These are phyloP conservation scores for Tylopilus felleus DNA, from an alignment of 768 basidiomycete genomes.

Conservation along the genomic window DNA sequence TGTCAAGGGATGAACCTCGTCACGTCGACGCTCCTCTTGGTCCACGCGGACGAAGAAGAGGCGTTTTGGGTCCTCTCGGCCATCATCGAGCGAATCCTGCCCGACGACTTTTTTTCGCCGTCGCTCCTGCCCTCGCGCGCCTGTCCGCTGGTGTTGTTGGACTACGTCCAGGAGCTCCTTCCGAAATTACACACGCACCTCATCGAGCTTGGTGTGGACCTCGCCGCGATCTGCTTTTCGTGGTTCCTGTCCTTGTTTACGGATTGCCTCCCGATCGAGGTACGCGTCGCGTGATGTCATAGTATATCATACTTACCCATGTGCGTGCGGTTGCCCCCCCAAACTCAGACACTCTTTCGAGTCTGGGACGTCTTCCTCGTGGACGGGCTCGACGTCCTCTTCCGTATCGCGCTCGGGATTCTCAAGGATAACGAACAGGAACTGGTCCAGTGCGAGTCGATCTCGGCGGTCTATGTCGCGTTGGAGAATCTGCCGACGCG, in stretches of 20 bases:
- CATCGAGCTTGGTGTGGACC: conserved; percentile 77
- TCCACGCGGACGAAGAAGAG: conserved; percentile 93
- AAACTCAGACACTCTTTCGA: conserved; percentile 79
- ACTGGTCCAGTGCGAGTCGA: conserved; percentile 77
- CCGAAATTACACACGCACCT: conserved; percentile 79
- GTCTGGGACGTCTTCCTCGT: conserved; percentile 96
- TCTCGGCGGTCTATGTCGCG: conserved; percentile 85
- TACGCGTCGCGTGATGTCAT: conserved; percentile 29
- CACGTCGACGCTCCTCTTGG: conserved; percentile 89
- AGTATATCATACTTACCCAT: neutral
- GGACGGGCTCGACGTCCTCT: conserved; percentile 87
- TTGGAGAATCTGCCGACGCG: conserved; percentile 87
- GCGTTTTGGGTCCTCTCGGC: conserved; percentile 94
- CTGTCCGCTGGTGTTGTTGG: conserved; percentile 86
- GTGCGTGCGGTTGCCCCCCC: too few relatives aligned
- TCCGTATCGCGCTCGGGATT: conserved; percentile 86
- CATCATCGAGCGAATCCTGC: conserved; percentile 85
- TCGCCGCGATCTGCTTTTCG: conserved; percentile 94
- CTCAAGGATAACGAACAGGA: conserved; percentile 82
- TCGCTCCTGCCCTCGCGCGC: conserved; percentile 89
- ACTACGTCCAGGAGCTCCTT: conserved; percentile 75
- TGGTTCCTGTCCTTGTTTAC: conserved; percentile 98
- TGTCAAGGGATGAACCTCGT: conserved; percentile 96
- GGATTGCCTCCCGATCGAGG: conserved; percentile 93
- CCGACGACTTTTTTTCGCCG: conserved; percentile 91